A percentile compares a stretch with the other conserved stretches of the same genome.
These are phyloP conservation scores for Boehmeria nivea DNA, from an alignment of 306 rosid species.

Conservation along the genomic window DNA sequence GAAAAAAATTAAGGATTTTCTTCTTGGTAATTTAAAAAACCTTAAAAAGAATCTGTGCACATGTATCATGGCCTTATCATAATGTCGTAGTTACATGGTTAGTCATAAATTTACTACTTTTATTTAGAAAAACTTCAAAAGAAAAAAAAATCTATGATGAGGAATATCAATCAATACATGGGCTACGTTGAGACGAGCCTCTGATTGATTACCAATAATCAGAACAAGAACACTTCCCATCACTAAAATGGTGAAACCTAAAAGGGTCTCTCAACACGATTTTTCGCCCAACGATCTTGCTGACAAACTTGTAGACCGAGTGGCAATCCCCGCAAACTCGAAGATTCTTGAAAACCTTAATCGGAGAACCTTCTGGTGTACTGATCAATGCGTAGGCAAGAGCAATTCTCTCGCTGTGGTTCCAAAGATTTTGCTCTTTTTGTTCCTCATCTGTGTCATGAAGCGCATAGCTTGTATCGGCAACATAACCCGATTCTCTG, in stretches of 20 bases:
- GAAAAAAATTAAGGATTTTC: no score
- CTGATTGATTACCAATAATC: constrained; percentile 63
- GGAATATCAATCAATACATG: no score
- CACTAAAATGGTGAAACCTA: constrained; percentile 78
- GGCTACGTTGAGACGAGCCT: no score
- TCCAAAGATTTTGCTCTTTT: constrained; percentile 91
- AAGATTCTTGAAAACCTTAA: constrained; percentile 80
- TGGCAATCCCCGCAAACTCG: constrained; percentile 96
- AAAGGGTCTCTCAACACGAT: constrained; percentile 75
- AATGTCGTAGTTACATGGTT: no score
- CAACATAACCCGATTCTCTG: constrained; percentile 68
- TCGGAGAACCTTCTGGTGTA: constrained; percentile 52
- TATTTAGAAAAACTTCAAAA: no score
- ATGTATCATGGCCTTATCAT: no score
- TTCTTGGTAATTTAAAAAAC: no score
- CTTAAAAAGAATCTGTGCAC: no score
- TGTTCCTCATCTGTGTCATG: constrained; percentile 92
- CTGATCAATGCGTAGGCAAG: constrained; percentile 77
- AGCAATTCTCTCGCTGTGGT: constrained; percentile 89
- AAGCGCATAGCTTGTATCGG: constrained; percentile 75
- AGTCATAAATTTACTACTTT: no score
- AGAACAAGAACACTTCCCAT: constrained; percentile 81
- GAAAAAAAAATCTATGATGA: no score
- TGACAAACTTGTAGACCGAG: constrained; percentile 70
- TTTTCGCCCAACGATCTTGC: constrained; percentile 52